These are phyloP conservation scores for Talaromyces amestolkiae DNA, from an alignment of 2,329 filamentous ascomycete genomes.

Conservation along the genomic window DNA sequence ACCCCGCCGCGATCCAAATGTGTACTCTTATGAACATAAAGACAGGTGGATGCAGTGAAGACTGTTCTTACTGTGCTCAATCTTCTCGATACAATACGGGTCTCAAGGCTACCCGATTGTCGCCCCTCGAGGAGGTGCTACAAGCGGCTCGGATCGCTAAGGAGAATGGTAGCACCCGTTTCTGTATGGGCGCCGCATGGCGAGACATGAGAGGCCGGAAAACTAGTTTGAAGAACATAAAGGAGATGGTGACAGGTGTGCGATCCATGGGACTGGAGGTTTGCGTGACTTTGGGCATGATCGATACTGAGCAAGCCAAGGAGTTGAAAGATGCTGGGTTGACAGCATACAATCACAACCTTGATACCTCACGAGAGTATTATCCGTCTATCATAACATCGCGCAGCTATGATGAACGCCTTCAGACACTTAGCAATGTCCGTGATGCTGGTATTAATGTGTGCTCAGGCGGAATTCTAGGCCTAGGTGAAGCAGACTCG, in stretches of 20 bases:
- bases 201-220: conserved; percentile 90
- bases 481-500: conserved; percentile 72
- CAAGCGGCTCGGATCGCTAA: conserved; percentile 73
- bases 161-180: conserved; percentile 80
- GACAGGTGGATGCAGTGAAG: conserved; percentile 85
- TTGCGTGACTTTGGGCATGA: conserved; percentile 93
- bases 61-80: conserved; percentile 89
- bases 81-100: conserved; percentile 74
- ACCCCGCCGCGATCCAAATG: conserved; percentile 79
- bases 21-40: conserved; percentile 98
- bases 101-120: conserved; percentile 72
- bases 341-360: conserved; percentile 92
- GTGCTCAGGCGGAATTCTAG: conserved; percentile 85
- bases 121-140: conserved; percentile 76
- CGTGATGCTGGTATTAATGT: conserved; percentile 85
- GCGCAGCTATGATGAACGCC: conserved; percentile 79
- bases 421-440: conserved; percentile 75
- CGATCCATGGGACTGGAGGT: conserved; percentile 81
- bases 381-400: conserved; percentile 86
- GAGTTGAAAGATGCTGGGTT: conserved; percentile 80
- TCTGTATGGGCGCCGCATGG: conserved; percentile 96
- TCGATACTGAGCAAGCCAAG: conserved; percentile 74
- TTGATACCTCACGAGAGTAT: conserved; percentile 85
- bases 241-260: conserved; percentile 80
- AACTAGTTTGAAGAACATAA: conserved; percentile 77